Conservation (phyloP, 2,329 filamentous ascomycete genomes). For the Madurella mycetomatis region DNA sequence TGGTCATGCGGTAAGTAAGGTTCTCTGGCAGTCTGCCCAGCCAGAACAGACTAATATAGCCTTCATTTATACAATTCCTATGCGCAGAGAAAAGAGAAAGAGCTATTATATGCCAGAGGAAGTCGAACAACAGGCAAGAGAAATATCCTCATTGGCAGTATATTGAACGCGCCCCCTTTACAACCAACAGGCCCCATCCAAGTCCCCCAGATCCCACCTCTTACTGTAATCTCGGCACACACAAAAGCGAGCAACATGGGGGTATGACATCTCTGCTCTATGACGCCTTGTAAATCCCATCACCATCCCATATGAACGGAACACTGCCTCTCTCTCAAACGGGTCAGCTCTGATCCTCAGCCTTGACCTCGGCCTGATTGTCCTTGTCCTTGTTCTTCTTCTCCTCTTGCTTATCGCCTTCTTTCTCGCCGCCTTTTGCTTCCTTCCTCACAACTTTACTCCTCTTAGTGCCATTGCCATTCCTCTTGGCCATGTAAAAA, state of each 20-base stretch:
- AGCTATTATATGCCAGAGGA: background rate
- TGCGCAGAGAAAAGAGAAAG: background rate
- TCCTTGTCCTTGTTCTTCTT: background rate
- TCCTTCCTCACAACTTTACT: background rate
- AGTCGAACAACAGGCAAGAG: background rate
- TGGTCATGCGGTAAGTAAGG: too few relatives aligned
- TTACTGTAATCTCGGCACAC: too few relatives aligned
- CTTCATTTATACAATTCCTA: background rate
- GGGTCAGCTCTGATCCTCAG: background rate
- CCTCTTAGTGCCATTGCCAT: slow-evolving; percentile 19
- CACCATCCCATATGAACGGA: background rate
- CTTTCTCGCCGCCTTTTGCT: background rate
- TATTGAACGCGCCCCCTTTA: background rate
- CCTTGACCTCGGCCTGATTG: background rate
- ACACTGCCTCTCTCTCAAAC: background rate
- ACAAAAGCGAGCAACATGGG: background rate
- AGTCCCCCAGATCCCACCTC: too few relatives aligned
- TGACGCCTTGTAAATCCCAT: background rate
- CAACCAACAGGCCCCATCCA: background rate
- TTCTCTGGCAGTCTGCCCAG: background rate
- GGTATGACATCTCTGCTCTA: background rate
- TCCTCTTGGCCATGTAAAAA: slow-evolving; percentile 42
- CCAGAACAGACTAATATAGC: background rate
- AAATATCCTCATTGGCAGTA: background rate
- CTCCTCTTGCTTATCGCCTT: background rate